Percentiles rank a stretch among this genome's conserved stretches.
Conservation (phyloP, 805 yeast species). For the Saccharomycopsis schoenii region DNA sequence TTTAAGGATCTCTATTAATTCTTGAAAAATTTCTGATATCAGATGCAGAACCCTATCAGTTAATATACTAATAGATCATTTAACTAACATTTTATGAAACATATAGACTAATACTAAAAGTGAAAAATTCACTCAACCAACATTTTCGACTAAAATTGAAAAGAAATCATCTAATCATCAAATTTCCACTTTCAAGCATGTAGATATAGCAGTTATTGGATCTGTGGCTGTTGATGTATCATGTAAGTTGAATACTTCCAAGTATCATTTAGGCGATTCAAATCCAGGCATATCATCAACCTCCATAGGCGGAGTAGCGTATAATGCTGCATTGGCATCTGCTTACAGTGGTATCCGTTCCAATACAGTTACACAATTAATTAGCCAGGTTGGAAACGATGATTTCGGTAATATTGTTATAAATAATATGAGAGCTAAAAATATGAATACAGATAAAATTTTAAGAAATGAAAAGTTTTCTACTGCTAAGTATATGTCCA, state of each 20-base stretch:
- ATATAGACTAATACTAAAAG: not conserved
- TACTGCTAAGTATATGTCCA: constrained; percentile 69
- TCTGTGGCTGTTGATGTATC: constrained; percentile 69
- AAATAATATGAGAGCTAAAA: not conserved
- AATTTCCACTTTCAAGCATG: not conserved
- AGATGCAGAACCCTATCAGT: not conserved
- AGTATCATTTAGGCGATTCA: constrained; percentile 43
- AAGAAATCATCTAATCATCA: not conserved
- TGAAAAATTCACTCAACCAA: not conserved
- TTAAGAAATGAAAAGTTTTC: constrained; percentile 21
- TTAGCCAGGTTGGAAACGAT: constrained; percentile 59
- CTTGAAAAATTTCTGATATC: not conserved
- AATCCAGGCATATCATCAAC: constrained; percentile 55
- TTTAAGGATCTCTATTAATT: too few species aligned
- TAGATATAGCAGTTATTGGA: constrained; percentile 47
- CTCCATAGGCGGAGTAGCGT: constrained; percentile 78
- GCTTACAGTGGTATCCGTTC: constrained; percentile 26
- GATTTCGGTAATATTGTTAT: constrained; percentile 32
- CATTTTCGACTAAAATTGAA: not conserved
- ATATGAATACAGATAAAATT: constrained; percentile 31
- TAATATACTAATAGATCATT: not conserved
- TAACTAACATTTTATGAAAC: not conserved
- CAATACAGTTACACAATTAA: constrained; percentile 28
- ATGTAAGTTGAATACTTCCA: constrained; percentile 33
- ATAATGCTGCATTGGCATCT: constrained; percentile 64